Evolutionary conservation across 2,329 filamentous ascomycete species (phyloP), one percentile per base, ranked within the genome.

Genomic region (Didymella arachidicola): DNA sequence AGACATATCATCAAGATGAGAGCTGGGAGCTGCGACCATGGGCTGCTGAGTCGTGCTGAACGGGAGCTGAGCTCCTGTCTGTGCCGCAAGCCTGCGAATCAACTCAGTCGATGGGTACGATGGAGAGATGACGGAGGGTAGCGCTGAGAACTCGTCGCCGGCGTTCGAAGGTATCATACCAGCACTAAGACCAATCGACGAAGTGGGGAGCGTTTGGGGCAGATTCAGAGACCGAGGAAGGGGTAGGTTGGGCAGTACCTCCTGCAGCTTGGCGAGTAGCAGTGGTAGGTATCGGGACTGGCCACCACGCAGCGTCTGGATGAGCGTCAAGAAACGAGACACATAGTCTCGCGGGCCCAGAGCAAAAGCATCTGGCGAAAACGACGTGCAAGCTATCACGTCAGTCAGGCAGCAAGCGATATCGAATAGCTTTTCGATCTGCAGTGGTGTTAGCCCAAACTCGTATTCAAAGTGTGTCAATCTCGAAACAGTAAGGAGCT

Each of bases 391-490:
- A 8, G 88, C 83, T 54, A 96, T 86, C 22, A 91, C 87, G 63
- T 94, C 90, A 7, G 85, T 89, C 61, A 95, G 81, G 16, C 88
- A 87, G 73, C 85, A 89, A 12, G 90, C 87, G 34, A 93, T 85
- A 65, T 93, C 89, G 67, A 95, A 86, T 12, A 96, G 79, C 72
- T 94, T 94, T 72, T 93, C 91, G 60, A 95, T 87, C 86, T 89
- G 66, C 59, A 58, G 44, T 53, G 34, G 34, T 59, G 69, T 75
- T 63, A 76, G 73, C 64, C 59, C 51, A 64, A 29, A 30, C 50
- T 53, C 57, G 60, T 53, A 57, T 60, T 44, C 16, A 59, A 51
- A 54, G 27, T 11, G 50, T 61, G 25, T 63, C 53, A 48, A 50
- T 29, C 58, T 60, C 58, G 44, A 61, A 59, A 61, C 41, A 61